These are phyloP conservation scores for Oryza australiensis DNA, from an alignment of 176 grass and related monocot species.

Conservation along the genomic window DNA sequence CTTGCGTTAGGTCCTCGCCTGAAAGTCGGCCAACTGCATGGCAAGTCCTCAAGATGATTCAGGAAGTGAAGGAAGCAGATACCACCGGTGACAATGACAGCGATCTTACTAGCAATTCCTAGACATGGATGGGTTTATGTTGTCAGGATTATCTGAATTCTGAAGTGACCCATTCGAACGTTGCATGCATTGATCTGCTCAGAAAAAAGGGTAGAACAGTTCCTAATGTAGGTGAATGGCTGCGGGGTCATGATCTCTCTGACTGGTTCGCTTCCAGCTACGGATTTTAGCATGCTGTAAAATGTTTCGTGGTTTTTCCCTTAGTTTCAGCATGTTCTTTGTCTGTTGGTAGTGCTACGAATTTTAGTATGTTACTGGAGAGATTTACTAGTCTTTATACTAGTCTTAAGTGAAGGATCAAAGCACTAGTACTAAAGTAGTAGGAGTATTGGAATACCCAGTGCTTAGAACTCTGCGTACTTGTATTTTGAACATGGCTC, in stretches of 20 bases:
- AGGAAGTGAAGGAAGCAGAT: conserved; percentile 95
- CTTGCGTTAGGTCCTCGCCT: conserved; percentile 62
- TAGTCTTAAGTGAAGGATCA: conserved; percentile 5
- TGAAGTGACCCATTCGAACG: not conserved
- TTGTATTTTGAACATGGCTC: not conserved
- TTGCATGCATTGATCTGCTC: not conserved
- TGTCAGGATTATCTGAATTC: not conserved
- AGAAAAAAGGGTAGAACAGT: not conserved
- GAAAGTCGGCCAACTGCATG: conserved; percentile 86
- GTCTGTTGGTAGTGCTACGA: not conserved
- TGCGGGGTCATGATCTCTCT: conserved; percentile 40
- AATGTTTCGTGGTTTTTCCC: conserved; percentile 20
- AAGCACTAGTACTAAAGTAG: not conserved
- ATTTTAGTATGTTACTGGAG: not conserved
- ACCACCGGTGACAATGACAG: conserved; percentile 65
- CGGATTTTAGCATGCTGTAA: conserved; percentile 2
- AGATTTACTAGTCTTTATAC: conserved; percentile 10
- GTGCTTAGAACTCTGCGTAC: not conserved
- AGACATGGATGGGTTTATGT: conserved; percentile 30
- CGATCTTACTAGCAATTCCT: conserved; percentile 71
- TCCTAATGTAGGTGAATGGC: conserved; percentile 3
- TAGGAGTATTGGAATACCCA: not conserved
- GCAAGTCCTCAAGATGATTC: conserved; percentile 99
- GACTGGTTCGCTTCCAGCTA: conserved; percentile 23
- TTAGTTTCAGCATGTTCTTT: not conserved